Percentiles rank a stretch among this genome's conserved stretches.
Conservation (phyloP, 2,329 filamentous ascomycete genomes). For the Penicillium sp. region DNA sequence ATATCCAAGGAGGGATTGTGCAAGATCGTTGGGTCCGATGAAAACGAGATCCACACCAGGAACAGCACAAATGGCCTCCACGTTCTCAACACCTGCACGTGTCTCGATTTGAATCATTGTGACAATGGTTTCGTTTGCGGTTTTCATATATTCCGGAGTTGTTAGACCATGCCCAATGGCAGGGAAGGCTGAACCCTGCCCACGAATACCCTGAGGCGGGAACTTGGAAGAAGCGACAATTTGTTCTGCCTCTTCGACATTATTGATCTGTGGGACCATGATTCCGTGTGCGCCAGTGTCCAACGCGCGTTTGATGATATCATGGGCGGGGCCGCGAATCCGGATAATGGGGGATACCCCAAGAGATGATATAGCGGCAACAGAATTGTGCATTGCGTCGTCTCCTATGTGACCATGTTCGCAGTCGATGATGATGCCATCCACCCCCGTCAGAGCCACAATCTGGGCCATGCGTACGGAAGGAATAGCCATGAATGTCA, state of each 20-base stretch:
- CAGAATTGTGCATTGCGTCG: conserved; percentile 29
- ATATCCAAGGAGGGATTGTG: conserved; percentile 59
- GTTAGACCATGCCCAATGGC: conserved; percentile 34
- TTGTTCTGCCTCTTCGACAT: conserved; percentile 47
- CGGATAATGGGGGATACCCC: conserved; percentile 27
- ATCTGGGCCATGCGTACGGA: conserved; percentile 52
- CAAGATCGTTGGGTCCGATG: conserved; percentile 34
- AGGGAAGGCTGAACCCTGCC: conserved; percentile 30
- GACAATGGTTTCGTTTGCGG: conserved; percentile 35
- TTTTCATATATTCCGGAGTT: conserved; percentile 33
- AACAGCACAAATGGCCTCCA: conserved; percentile 41
- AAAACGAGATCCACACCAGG: conserved; percentile 40
- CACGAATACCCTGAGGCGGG: conserved; percentile 30
- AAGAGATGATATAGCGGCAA: conserved; percentile 25
- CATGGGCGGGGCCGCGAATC: conserved; percentile 19
- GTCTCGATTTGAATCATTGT: conserved; percentile 44
- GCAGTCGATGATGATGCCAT: conserved; percentile 56
- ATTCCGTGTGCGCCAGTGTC: conserved; percentile 48
- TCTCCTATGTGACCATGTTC: conserved; percentile 31
- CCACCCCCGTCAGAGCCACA: conserved; percentile 63
- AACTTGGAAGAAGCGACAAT: conserved; percentile 30
- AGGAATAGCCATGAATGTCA: conserved; percentile 43
- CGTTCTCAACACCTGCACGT: conserved; percentile 38
- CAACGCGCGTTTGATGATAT: conserved; percentile 26
- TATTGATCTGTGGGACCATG: conserved; percentile 42